Percentiles rank a stretch among this genome's conserved stretches.
Conservation (phyloP, 352 stramenopile genomes). For the Pythium sp. region DNA sequence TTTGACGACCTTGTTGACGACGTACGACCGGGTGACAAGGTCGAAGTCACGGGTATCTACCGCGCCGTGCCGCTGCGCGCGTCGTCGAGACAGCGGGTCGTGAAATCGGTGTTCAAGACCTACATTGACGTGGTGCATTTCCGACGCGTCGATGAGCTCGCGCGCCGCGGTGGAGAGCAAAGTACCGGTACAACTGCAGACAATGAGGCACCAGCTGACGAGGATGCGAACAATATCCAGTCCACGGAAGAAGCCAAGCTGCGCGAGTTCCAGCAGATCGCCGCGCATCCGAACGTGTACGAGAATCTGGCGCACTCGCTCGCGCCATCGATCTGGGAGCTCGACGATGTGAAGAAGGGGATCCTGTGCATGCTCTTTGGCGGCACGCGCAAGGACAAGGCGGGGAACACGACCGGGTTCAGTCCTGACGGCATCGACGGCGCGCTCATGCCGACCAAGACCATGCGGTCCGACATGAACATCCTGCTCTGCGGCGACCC, state of each 20-base stretch:
- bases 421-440: conserved; percentile 36
- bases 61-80: conserved; percentile 93
- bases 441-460: conserved; percentile 50
- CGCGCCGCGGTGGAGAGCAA: conserved; percentile 32
- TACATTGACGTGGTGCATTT: conserved; percentile 99
- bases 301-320: conserved; percentile 80
- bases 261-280: conserved; percentile 69
- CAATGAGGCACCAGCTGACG: conserved; percentile 8
- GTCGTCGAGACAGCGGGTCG: conserved; percentile 92
- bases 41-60: conserved; percentile 97
- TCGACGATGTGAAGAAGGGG: conserved; percentile 99
- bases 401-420: conserved; percentile 20
- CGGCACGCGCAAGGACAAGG: conserved; percentile 87
- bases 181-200: conserved; percentile 10
- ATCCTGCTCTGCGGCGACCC: conserved; percentile 98
- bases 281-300: conserved; percentile 77
- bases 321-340: conserved; percentile 89
- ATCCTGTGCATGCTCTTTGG: conserved; percentile 99
- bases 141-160: conserved; percentile 84
- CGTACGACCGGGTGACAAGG: conserved; percentile 95
- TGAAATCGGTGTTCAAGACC: conserved; percentile 98
- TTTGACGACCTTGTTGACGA: conserved; percentile 98
- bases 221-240: conserved; percentile 41
- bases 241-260: conserved; percentile 57
- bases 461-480: conserved; percentile 96